Evolutionary conservation across 768 basidiomycete species (phyloP).

Genomic region (Daedaleopsis sinensis): DNA sequence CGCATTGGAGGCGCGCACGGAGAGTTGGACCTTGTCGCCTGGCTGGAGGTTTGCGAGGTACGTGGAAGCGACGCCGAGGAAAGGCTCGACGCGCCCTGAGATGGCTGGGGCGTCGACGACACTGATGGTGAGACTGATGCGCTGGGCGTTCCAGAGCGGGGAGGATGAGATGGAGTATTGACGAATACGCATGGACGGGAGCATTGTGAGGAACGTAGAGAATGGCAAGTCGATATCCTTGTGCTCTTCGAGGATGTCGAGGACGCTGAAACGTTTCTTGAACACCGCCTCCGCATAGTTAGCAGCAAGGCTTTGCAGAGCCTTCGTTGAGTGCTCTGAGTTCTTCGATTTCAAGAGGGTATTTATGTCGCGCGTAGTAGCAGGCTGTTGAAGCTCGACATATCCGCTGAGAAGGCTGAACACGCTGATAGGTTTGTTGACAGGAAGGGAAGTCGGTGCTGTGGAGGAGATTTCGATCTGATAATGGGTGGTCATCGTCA

Average conservation of each 20-base stretch:
- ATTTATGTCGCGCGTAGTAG: constrained; percentile 44
- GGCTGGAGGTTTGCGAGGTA: constrained; percentile 42
- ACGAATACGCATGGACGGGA: constrained; percentile 51
- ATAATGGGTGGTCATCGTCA: not conserved
- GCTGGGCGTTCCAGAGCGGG: constrained; percentile 45
- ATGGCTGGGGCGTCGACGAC: constrained; percentile 42
- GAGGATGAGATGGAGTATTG: constrained; percentile 59
- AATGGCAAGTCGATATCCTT: constrained; percentile 40
- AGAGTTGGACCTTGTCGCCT: constrained; percentile 44
- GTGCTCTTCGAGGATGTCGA: constrained; percentile 44
- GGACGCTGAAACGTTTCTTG: constrained; percentile 41
- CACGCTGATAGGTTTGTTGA: constrained; percentile 39
- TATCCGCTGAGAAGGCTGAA: constrained; percentile 44
- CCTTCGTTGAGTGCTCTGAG: constrained; percentile 25
- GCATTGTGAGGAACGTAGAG: constrained; percentile 42
- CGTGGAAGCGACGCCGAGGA: constrained; percentile 49
- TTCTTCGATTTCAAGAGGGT: constrained; percentile 34
- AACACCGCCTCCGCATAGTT: constrained; percentile 39
- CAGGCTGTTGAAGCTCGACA: constrained; percentile 51
- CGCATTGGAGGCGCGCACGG: constrained; percentile 39
- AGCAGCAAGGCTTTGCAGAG: constrained; percentile 32
- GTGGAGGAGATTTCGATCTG: constrained; percentile 40
- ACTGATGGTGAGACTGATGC: constrained; percentile 47
- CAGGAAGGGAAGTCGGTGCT: constrained; percentile 43
- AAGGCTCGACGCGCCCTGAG: constrained; percentile 35